Percentiles rank a stretch among this genome's conserved stretches.
Conservation (phyloP, 176 grass and related monocot genomes). For the Triticum monococcum region DNA sequence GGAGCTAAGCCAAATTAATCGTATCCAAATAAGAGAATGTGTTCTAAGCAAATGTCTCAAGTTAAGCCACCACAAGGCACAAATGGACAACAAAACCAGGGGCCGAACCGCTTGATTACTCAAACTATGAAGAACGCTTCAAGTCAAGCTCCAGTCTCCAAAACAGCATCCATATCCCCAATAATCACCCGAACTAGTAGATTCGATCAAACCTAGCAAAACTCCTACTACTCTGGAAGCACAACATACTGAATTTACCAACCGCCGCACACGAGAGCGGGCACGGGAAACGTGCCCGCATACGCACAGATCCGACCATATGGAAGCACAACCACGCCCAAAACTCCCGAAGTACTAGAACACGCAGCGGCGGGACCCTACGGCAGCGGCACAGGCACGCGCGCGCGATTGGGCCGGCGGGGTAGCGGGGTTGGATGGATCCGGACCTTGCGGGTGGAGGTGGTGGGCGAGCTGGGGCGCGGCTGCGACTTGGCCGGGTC, state of each 20-base stretch:
- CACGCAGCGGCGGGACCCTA: not conserved
- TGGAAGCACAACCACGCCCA: not conserved
- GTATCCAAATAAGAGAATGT: too few relatives aligned
- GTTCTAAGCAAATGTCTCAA: not conserved
- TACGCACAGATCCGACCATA: not conserved
- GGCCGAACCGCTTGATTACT: not conserved
- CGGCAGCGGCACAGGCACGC: not conserved
- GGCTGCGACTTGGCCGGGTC: slow-evolving; percentile 81
- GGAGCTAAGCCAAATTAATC: not conserved
- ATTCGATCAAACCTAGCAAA: not conserved
- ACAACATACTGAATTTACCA: not conserved
- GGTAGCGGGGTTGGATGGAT: slow-evolving; percentile 30
- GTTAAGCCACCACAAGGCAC: not conserved
- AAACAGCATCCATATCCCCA: not conserved
- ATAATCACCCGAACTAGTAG: not conserved
- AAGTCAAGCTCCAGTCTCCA: not conserved
- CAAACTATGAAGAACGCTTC: not conserved
- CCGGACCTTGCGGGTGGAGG: slow-evolving; percentile 91
- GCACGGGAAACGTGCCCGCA: not conserved
- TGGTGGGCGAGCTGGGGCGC: slow-evolving; percentile 69
- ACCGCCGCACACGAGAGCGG: not conserved
- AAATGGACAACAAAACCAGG: not conserved
- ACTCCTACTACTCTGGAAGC: not conserved
- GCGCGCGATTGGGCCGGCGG: not conserved
- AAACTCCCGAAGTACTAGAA: not conserved